Evolutionary conservation across 176 grass and related monocot genomes (phyloP).

Genomic region (Hordeum vulgare): MorexV3_pseudomolecules_assembly NC_058522.1:562317309-562317808

Average conservation of each 20-base stretch:
- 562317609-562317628: not conserved
- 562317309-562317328: not conserved
- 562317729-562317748: slow-evolving; percentile 5
- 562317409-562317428: not conserved
- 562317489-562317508: not conserved
- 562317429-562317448: not conserved
- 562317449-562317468: slow-evolving; percentile 2
- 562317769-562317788: not conserved
- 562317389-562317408: not conserved
- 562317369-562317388: not conserved
- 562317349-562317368: not conserved
- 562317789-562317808: no score
- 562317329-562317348: not conserved
- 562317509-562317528: not conserved
- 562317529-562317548: not conserved
- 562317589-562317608: not conserved
- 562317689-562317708: not conserved
- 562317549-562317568: not conserved
- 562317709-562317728: not conserved
- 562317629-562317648: not conserved
- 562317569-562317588: not conserved
- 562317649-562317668: not conserved
- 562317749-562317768: slow-evolving; percentile 20
- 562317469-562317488: not conserved
- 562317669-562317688: not conserved